Evolutionary conservation across 2,329 filamentous ascomycete species (phyloP).

Genomic region (Penicillium sp.): DNA sequence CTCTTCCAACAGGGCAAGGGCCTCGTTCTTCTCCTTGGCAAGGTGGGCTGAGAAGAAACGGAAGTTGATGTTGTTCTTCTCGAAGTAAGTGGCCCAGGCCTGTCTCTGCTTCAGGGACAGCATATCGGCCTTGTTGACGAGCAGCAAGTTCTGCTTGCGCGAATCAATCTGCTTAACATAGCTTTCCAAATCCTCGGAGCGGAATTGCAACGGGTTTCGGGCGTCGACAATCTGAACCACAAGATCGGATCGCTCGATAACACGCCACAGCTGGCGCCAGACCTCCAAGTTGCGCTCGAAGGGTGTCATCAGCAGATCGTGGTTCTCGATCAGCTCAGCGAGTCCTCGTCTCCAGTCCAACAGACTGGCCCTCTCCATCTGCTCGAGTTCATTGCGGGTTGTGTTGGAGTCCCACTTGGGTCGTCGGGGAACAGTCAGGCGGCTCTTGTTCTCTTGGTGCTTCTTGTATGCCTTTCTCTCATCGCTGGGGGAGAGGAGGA

Average conservation of each 20-base stretch:
- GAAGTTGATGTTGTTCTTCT: conserved; percentile 78
- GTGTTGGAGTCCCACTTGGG: conserved; percentile 87
- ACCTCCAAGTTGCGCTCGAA: conserved; percentile 98
- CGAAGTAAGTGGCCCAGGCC: conserved; percentile 85
- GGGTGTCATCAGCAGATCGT: conserved; percentile 94
- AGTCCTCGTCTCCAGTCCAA: conserved; percentile 86
- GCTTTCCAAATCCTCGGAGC: conserved; percentile 86
- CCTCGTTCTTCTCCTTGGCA: conserved; percentile 86
- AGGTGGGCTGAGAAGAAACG: conserved; percentile 94
- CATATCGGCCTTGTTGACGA: conserved; percentile 99
- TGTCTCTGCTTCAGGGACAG: conserved; percentile 84
- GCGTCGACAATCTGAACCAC: conserved; percentile 99
- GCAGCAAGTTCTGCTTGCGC: conserved; percentile 83
- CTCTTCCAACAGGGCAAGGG: conserved; percentile 56
- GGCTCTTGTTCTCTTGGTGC: conserved; percentile 75
- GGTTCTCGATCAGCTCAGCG: conserved; percentile 89
- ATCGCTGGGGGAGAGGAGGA: conserved; percentile 80
- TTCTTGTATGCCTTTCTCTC: conserved; percentile 77
- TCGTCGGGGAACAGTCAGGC: conserved; percentile 84
- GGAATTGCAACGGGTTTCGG: conserved; percentile 88
- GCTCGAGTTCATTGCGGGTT: conserved; percentile 79
- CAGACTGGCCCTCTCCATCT: conserved; percentile 75
- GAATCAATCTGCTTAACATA: conserved; percentile 93
- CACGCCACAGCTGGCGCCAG: conserved; percentile 96
- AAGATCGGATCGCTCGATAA: conserved; percentile 93